These are phyloP conservation scores for Ceratocystis lukuohia DNA, from an alignment of 2,329 filamentous ascomycete species.

Conservation along the genomic window DNA sequence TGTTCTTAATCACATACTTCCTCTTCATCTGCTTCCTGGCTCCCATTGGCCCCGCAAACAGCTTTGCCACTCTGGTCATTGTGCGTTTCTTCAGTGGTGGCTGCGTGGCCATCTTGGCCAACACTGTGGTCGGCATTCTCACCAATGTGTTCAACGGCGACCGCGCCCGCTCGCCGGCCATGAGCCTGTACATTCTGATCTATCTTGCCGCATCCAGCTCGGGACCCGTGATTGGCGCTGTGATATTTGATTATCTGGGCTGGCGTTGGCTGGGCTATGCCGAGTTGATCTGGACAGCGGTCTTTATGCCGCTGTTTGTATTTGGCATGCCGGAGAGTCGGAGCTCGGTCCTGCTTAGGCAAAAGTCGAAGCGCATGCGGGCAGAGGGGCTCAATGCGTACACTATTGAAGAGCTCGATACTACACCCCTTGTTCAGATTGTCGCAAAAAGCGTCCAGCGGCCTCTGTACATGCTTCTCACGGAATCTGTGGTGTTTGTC, in stretches of 20 bases:
- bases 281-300: slow-evolving; percentile 32
- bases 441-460: slow-evolving; percentile 16
- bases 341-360: slow-evolving; percentile 6
- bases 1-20: slow-evolving; percentile 23
- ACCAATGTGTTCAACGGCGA: slow-evolving; percentile 24
- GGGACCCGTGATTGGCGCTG: slow-evolving; percentile 26
- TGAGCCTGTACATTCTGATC: slow-evolving; percentile 22
- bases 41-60: slow-evolving; percentile 12
- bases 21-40: slow-evolving; percentile 21
- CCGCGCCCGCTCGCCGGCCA: slow-evolving; percentile 23
- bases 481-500: slow-evolving; percentile 36
- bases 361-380: slow-evolving; percentile 15
- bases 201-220: slow-evolving; percentile 23
- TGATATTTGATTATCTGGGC: slow-evolving; percentile 23
- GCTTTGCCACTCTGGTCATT: slow-evolving; percentile 19
- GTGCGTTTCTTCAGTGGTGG: slow-evolving; percentile 25
- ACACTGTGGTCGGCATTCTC: slow-evolving; percentile 23
- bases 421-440: slow-evolving; percentile 10
- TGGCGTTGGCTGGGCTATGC: slow-evolving; percentile 29
- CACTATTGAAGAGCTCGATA: slow-evolving; percentile 15
- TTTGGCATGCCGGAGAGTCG: slow-evolving; percentile 18
- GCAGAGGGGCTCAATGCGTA: slow-evolving; percentile 10
- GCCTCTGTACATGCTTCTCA: slow-evolving; percentile 23
- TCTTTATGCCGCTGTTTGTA: slow-evolving; percentile 28
- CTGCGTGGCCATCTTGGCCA: slow-evolving; percentile 23